Evolutionary conservation across 305 asterid species (phyloP).

Genomic region (Stenogyne calaminthoides): DNA sequence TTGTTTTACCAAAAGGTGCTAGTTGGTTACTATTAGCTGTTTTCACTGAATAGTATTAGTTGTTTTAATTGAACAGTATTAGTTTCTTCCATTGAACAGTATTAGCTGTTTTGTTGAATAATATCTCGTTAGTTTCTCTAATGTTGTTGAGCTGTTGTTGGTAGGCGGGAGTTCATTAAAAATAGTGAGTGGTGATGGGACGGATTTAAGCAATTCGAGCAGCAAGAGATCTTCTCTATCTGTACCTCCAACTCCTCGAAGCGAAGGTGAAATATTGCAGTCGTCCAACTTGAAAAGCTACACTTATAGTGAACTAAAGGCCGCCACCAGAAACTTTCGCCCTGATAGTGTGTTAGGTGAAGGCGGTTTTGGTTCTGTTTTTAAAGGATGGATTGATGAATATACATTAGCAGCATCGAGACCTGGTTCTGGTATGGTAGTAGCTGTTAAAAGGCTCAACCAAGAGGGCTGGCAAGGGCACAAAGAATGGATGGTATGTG

Average conservation of each 20-base stretch:
- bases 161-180: conserved; percentile 55
- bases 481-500: conserved; percentile 92
- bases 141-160: background rate
- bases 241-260: conserved; percentile 64
- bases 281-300: conserved; percentile 76
- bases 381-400: conserved; percentile 86
- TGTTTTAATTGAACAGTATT: no score
- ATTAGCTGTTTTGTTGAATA: no score
- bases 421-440: conserved; percentile 70
- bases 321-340: conserved; percentile 78
- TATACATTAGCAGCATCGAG: conserved; percentile 54
- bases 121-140: background rate
- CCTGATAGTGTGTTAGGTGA: conserved; percentile 80
- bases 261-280: conserved; percentile 81
- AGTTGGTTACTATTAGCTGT: no score
- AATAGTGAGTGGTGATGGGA: conserved; percentile 56
- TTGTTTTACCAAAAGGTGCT: no score
- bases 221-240: conserved; percentile 66
- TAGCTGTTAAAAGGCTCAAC: conserved; percentile 78
- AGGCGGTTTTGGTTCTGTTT: conserved; percentile 90
- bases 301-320: conserved; percentile 59
- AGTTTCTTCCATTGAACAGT: no score
- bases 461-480: conserved; percentile 96
- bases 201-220: conserved; percentile 53
- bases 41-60: no score